Conservation (phyloP, 768 basidiomycete genomes). For the Tremella yokohamensis region DNA sequence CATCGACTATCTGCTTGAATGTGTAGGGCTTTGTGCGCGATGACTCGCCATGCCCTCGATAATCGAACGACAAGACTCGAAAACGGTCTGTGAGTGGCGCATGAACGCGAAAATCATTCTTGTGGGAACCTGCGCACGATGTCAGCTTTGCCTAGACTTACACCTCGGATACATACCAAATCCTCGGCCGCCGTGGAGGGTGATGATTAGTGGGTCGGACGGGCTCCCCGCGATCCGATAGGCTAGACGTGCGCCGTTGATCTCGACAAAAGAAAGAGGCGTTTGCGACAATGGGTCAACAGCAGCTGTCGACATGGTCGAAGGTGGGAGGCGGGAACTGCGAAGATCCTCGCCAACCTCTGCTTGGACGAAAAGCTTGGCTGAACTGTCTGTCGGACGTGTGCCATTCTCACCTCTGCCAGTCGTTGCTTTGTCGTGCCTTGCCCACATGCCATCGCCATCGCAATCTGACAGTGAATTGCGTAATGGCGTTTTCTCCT, state of each 20-base stretch:
- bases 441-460: too few relatives aligned
- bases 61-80: conserved; percentile 19
- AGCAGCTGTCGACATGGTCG: too few relatives aligned
- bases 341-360: too few relatives aligned
- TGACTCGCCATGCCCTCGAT: conserved; percentile 23
- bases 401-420: too few relatives aligned
- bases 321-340: too few relatives aligned
- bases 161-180: conserved; percentile 13
- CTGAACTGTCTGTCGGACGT: too few relatives aligned
- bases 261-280: conserved; percentile 16
- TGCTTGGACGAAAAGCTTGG: too few relatives aligned
- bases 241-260: conserved; percentile 23
- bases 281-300: too few relatives aligned
- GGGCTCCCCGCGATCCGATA: conserved; percentile 14
- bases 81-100: conserved; percentile 6
- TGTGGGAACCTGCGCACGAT: conserved; percentile 18
- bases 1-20: conserved; percentile 20
- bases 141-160: background rate
- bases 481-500: too few relatives aligned
- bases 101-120: conserved; percentile 20
- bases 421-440: too few relatives aligned
- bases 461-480: too few relatives aligned
- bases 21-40: conserved; percentile 20
- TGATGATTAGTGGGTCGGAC: conserved; percentile 20
- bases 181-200: conserved; percentile 26